Evolutionary conservation across 495 filamentous ascomycete species (phyloP), one percentile per base, ranked within the genome.

Genomic region (Penicillium malachiteum): DNA sequence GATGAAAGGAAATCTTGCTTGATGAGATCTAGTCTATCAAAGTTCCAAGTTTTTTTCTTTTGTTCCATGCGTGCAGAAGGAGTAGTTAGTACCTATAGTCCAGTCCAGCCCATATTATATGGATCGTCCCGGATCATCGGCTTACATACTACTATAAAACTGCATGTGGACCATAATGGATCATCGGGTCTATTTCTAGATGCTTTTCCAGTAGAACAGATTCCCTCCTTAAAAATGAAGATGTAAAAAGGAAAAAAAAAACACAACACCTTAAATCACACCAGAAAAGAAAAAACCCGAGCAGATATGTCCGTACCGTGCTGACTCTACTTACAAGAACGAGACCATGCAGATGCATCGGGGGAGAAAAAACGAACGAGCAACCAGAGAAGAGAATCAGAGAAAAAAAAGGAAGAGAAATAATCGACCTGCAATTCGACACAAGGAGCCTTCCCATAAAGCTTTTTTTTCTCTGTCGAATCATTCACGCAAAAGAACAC

Each of bases 381-480:
- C 57, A 60, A 62, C 57, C 43, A 54, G 53, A 41, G 53, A 52
- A 48, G 51, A 54, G 56, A 56, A 56, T 41, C 41, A 51, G 17
- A 61, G 47, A 52, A 42, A 21, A 45, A 56, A 42, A 38, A 39
- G 14, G 57, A 50, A 43, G 57, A 63, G 38, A 40, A 44, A 46
- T 35, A 46, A 54, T 51, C 51, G 54, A 44, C 40, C 26, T 43
- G 42, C 58, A 52, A 63, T 62, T 64, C 59, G 62, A 72, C 62
- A 58, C 53, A n/a, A n/a, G n/a, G 57, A 60, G 61, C 58, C 68
- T 62, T 71, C 67, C 63, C 57, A 52, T 53, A 69, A 70, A 58
- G 59, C 59, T 66, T 65, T 66, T 65, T 66, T 68, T 51, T 60
- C 58, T 39, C 34, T 26, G 59, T 60, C 58, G 55, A 65, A 57